These are phyloP conservation scores for Bocquillonia castaneifolia DNA, from an alignment of 441 rosid genomes.

Conservation along the genomic window DNA sequence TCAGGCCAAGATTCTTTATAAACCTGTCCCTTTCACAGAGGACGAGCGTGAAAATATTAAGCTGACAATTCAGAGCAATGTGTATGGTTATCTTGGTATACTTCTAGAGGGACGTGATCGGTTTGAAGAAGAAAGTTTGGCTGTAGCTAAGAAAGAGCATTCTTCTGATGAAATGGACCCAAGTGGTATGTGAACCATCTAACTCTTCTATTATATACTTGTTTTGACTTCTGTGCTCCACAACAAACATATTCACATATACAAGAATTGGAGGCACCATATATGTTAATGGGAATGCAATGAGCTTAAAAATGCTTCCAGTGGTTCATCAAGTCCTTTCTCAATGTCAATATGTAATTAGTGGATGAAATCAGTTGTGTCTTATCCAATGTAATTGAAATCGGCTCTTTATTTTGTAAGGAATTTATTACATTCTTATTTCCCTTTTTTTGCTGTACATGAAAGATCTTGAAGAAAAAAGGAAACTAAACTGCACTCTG, in stretches of 20 bases:
- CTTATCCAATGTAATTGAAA: neutral
- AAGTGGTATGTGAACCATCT: slow-evolving; percentile 35
- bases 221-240: neutral
- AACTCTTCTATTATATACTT: slow-evolving; percentile 11
- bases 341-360: neutral
- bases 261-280: neutral
- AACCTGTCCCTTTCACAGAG: slow-evolving; percentile 71
- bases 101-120: slow-evolving; percentile 86
- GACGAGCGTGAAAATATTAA: slow-evolving; percentile 76
- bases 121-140: slow-evolving; percentile 74
- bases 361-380: too few relatives aligned
- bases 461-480: neutral
- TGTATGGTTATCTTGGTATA: slow-evolving; percentile 77
- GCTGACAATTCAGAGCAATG: slow-evolving; percentile 79
- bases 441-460: neutral
- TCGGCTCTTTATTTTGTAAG: neutral
- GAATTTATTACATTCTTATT: neutral
- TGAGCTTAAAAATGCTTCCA: neutral
- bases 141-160: slow-evolving; percentile 34
- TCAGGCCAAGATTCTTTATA: slow-evolving; percentile 88
- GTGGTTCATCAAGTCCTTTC: neutral
- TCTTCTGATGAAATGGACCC: slow-evolving; percentile 31
- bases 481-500: neutral
- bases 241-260: neutral
- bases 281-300: neutral